phyloP scores from a whole-genome alignment of 495 filamentous ascomycete genomes.

The Chaetomium cochliodes region DNA sequence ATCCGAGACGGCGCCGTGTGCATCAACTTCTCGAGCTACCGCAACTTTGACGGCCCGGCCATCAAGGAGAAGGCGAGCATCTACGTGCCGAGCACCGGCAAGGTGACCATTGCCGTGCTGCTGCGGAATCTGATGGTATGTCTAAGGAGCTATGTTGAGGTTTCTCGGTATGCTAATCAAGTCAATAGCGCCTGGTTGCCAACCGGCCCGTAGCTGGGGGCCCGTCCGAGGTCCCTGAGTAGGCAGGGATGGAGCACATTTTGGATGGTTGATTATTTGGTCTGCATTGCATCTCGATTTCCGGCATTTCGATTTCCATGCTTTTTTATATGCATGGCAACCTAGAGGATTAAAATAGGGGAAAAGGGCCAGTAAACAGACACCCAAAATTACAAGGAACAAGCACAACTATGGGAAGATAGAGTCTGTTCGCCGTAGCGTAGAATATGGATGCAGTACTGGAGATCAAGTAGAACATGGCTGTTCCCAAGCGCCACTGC shows the following conservation, averaged over 20 bases:
- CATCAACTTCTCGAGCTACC: conserved; percentile 95
- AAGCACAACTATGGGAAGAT: neutral
- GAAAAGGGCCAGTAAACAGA: neutral
- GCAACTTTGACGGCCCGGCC: conserved; percentile 80
- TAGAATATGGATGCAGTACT: neutral
- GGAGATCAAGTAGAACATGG: too few relatives aligned
- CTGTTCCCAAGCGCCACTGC: too few relatives aligned
- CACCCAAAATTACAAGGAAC: neutral
- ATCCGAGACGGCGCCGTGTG: conserved; percentile 88
- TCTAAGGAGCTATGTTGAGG: neutral
- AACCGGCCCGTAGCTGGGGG: conserved; percentile 37
- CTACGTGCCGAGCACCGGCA: conserved; percentile 94
- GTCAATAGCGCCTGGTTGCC: conserved; percentile 43
- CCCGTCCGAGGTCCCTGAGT: conserved; percentile 34
- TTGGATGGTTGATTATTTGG: conserved; percentile 33
- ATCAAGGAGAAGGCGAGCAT: conserved; percentile 95
- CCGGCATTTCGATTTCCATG: neutral
- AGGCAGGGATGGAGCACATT: conserved; percentile 41
- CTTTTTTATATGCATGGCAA: neutral
- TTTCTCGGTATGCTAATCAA: neutral
- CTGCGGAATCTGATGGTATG: conserved; percentile 76
- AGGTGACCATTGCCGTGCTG: conserved; percentile 92
- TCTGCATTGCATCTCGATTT: neutral
- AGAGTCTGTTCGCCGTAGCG: neutral
- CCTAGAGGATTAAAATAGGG: neutral